Evolutionary conservation across 2,329 filamentous ascomycete genomes (phyloP).

Genomic region (Aspergillus tamarii): DNA sequence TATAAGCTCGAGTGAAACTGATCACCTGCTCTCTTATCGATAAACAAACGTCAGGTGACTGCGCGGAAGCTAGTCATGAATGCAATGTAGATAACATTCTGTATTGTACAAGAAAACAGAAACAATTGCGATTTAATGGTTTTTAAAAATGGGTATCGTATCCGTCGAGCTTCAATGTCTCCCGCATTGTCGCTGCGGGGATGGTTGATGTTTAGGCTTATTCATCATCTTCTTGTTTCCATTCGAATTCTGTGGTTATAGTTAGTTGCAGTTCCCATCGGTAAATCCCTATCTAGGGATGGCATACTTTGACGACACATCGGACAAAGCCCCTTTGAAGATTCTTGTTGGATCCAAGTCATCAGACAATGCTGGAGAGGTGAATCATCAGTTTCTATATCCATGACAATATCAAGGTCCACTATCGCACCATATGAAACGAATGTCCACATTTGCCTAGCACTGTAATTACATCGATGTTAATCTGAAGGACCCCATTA

Average conservation of each 20-base stretch:
- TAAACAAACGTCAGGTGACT: conserved; percentile 20
- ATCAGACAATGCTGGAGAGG: conserved; percentile 78
- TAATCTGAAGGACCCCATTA: background rate
- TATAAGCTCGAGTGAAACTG: conserved; percentile 2
- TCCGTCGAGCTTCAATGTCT: conserved; percentile 11
- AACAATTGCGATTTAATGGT: background rate
- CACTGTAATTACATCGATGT: conserved; percentile 56
- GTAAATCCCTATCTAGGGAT: background rate
- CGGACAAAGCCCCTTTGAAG: conserved; percentile 89
- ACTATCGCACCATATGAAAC: conserved; percentile 80
- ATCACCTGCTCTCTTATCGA: conserved; percentile 35
- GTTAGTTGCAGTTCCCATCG: conserved; percentile 19
- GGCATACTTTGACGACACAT: conserved; percentile 92
- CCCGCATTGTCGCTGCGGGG: background rate
- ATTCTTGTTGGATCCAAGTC: conserved; percentile 90
- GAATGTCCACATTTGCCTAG: conserved; percentile 96
- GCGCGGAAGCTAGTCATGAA: background rate
- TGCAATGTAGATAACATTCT: background rate
- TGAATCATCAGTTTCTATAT: conserved; percentile 12
- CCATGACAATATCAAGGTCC: conserved; percentile 15
- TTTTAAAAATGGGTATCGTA: conserved; percentile 2
- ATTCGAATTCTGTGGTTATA: conserved; percentile 53
- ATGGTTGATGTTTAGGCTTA: background rate
- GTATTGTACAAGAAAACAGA: background rate
- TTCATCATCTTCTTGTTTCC: conserved; percentile 51